phyloP scores from a whole-genome alignment of 1,284 basidiomycete genomes.

The Phaffia rhodozyma region DNA sequence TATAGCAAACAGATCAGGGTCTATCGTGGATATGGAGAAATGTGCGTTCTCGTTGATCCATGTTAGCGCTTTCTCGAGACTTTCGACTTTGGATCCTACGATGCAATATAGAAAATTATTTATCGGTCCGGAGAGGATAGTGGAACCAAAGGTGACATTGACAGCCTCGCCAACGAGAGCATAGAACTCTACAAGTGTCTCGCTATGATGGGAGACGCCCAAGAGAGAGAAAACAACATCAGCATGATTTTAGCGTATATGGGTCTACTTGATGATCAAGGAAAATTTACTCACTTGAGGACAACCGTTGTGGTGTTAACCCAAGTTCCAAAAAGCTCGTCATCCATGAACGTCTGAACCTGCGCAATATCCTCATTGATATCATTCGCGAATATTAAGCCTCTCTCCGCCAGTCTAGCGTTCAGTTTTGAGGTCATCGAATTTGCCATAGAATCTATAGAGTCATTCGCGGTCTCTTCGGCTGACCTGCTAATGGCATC shows the following conservation, averaged over 20 bases:
- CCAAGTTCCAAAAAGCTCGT: slow-evolving; percentile 75
- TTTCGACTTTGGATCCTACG: slow-evolving; percentile 75
- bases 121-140: slow-evolving; percentile 65
- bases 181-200: slow-evolving; percentile 27
- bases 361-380: slow-evolving; percentile 59
- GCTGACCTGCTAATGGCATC: slow-evolving; percentile 56
- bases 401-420: slow-evolving; percentile 63
- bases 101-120: slow-evolving; percentile 80
- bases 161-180: slow-evolving; percentile 35
- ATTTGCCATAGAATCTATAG: slow-evolving; percentile 53
- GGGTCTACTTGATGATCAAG: not conserved
- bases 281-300: slow-evolving; percentile 51
- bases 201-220: slow-evolving; percentile 39
- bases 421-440: slow-evolving; percentile 68
- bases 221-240: not conserved
- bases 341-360: slow-evolving; percentile 65
- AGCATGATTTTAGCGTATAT: not conserved
- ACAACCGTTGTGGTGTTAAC: slow-evolving; percentile 80
- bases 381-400: slow-evolving; percentile 55
- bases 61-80: slow-evolving; percentile 74
- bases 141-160: slow-evolving; percentile 61
- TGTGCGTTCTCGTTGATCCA: slow-evolving; percentile 57
- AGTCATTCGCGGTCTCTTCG: slow-evolving; percentile 45
- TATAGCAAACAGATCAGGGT: not conserved
- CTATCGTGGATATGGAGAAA: too few species aligned